Percentiles rank a stretch among this genome's conserved stretches.
Conservation (phyloP, 2,329 filamentous ascomycete genomes). For the Falciphora oryzae region DNA sequence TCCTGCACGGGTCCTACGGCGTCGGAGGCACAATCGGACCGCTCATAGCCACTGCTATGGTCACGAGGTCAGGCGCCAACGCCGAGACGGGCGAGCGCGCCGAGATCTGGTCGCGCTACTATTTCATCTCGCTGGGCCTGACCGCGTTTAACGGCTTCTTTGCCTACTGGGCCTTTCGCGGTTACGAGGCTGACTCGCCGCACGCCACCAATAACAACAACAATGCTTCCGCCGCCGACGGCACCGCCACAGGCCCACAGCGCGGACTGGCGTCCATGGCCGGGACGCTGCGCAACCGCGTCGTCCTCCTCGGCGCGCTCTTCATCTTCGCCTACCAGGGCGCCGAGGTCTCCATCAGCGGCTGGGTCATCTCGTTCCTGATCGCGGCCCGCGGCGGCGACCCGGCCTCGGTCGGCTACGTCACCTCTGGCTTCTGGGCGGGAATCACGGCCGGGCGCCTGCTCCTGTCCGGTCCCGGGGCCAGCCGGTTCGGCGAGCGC, state of each 20-base stretch:
- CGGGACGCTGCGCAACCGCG: constrained; percentile 68
- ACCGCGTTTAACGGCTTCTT: constrained; percentile 50
- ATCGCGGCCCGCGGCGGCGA: constrained; percentile 66
- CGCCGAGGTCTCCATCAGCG: constrained; percentile 75
- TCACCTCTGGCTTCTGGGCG: constrained; percentile 65
- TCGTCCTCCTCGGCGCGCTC: constrained; percentile 67
- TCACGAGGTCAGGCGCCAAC: constrained; percentile 45
- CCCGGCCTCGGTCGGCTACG: constrained; percentile 69
- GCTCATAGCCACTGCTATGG: constrained; percentile 68
- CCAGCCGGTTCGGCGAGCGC: constrained; percentile 65
- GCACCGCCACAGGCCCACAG: constrained; percentile 27
- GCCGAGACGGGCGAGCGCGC: constrained; percentile 7
- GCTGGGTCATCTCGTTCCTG: constrained; percentile 83
- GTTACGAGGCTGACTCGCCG: constrained; percentile 56
- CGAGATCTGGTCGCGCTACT: constrained; percentile 63
- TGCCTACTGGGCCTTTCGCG: constrained; percentile 62
- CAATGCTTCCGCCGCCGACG: constrained; percentile 14
- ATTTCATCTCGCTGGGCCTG: constrained; percentile 58
- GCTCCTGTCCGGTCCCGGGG: constrained; percentile 55
- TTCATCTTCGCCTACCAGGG: constrained; percentile 88
- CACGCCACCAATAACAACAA: background rate
- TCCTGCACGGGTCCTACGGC: constrained; percentile 63
- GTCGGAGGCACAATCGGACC: constrained; percentile 62
- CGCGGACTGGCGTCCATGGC: constrained; percentile 54
- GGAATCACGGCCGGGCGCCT: constrained; percentile 76